Conservation (phyloP, 768 basidiomycete genomes). For the Tricholomella constricta region DNA sequence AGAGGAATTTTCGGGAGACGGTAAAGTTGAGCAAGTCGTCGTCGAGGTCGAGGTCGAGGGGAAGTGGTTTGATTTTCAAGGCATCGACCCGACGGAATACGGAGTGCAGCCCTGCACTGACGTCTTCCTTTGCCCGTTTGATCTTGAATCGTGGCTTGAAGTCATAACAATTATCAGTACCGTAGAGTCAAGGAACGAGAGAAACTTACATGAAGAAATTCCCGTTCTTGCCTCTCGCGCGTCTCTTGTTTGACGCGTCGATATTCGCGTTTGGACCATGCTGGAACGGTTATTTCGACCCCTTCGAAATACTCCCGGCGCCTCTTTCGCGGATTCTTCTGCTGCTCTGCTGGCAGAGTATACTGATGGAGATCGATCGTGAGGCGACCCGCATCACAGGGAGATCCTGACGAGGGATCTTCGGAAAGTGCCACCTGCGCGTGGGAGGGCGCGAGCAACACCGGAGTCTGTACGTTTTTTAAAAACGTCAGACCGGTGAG, state of each 20-base stretch:
- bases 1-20: slow-evolving; percentile 18
- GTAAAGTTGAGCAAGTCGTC: slow-evolving; percentile 2
- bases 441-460: neutral
- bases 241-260: neutral
- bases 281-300: slow-evolving; percentile 1
- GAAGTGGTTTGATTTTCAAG: slow-evolving; percentile 3
- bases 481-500: too few species aligned
- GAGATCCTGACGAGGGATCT: neutral
- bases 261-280: neutral
- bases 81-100: slow-evolving; percentile 12
- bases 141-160: slow-evolving; percentile 9
- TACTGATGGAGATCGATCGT: neutral
- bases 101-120: slow-evolving; percentile 1
- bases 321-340: neutral
- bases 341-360: neutral
- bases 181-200: neutral
- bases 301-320: neutral
- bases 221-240: neutral
- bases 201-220: slow-evolving; percentile 7
- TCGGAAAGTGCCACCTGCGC: neutral
- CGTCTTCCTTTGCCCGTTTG: slow-evolving; percentile 5
- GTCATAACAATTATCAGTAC: neutral
- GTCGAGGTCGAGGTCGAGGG: neutral
- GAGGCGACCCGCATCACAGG: neutral
- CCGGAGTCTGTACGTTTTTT: neutral